Evolutionary conservation across 1,284 basidiomycete genomes (phyloP), one percentile per base, ranked within the genome.

Genomic region (Veloporphyrellus conicus): DNA sequence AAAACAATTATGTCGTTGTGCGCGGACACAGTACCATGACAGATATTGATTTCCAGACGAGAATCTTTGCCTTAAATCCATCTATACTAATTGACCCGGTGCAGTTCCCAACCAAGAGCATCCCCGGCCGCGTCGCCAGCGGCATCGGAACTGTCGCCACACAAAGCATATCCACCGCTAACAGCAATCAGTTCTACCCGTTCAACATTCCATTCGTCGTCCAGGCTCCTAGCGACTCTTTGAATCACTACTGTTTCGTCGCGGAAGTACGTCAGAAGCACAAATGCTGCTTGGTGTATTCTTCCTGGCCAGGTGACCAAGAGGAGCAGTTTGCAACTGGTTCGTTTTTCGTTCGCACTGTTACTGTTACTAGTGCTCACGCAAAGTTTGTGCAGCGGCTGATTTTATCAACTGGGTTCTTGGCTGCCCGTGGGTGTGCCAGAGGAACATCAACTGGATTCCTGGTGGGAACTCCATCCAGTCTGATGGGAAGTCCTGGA

Each of bases 201-300:
- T 12, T 25, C 12, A 0, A 18, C 1, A 19, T 51, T 12, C 18
- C 38, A 4, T n/a, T n/a, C n/a, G n/a, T n/a, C 16, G 10, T 54
- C 25, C 18, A 43, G 5, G 19, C 47, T 3, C 40, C 51, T 1
- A 36, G 48, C 6, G 27, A 40, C 27, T 42, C 42, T 0, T 18
- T 41, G 18, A 6, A 2, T n/a, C 39, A 5, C 52, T 53, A 45
- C 37, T 50, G 52, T 33, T 2, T 49, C 10, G 27, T 54, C n/a
- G 29, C 25, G 6, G 53, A 54, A 34, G 43, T 35, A n/a, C 53
- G 53, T n/a, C 53, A 54, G 43, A 54, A 54, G 32, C 44, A 31
- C 25, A 46, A 37, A 14, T 29, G 38, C 19, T 43, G 4, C 5
- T 20, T n/a, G 8, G 37, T 41, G 7, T 54, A 5, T 11, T 37